A percentile compares a stretch with the other conserved stretches of the same genome.
These are phyloP conservation scores for Dichotomocladium elegans DNA, from an alignment of 371 early-diverging fungal species.

Conservation along the genomic window DNA sequence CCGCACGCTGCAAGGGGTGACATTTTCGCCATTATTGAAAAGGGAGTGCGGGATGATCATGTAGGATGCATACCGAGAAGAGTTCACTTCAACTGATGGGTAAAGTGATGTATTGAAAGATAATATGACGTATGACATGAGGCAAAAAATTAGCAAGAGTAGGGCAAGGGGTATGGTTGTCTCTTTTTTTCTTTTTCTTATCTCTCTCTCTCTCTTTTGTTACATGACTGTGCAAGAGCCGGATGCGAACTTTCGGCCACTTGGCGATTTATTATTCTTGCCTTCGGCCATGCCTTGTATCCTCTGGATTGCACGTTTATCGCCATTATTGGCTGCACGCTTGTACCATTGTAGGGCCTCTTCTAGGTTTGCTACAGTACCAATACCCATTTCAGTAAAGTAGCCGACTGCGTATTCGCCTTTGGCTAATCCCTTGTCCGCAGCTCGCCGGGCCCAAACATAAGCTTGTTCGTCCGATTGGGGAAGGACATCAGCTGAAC, in stretches of 20 bases:
- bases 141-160: background rate
- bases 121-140: too few species aligned
- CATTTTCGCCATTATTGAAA: too few species aligned
- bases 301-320: constrained; percentile 61
- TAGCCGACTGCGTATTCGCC: constrained; percentile 89
- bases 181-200: background rate
- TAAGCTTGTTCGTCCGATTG: constrained; percentile 88
- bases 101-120: too few species aligned
- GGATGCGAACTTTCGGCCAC: too few species aligned
- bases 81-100: too few species aligned
- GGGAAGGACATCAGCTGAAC: constrained; percentile 68
- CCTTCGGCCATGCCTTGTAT: constrained; percentile 37
- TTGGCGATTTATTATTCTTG: background rate
- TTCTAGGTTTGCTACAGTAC: constrained; percentile 61
- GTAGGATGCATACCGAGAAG: too few species aligned
- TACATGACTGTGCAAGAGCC: background rate
- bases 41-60: too few species aligned
- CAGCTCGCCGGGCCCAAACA: constrained; percentile 84
- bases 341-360: constrained; percentile 80
- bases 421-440: constrained; percentile 80
- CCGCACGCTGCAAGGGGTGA: too few species aligned
- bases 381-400: constrained; percentile 81
- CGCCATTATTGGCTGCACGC: constrained; percentile 77
- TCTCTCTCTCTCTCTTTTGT: too few species aligned
- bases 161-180: background rate